Evolutionary conservation across 805 yeast genomes (phyloP), one percentile per base, ranked within the genome.

Genomic region (Suhomyces emberorum): DNA sequence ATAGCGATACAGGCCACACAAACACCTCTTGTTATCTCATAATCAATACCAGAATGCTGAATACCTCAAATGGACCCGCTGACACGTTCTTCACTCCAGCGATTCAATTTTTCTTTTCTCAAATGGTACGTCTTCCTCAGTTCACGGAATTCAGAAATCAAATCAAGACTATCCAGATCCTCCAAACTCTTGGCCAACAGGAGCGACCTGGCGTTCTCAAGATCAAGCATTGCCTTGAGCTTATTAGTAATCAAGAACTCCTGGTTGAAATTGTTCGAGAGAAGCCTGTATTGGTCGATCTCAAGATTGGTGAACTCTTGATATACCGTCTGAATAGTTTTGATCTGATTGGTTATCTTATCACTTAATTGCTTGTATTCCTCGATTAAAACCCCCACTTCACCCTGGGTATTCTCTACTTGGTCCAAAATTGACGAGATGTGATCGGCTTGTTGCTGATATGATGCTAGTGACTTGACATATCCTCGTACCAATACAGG

Each of bases 71-170:
- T 21, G 9, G 40, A 41, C n/a, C 74, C 72, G 21, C 65, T 55
- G 0, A 67, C 70, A 21, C 74, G 44, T 39, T 68, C 72, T 39
- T 68, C 74, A 20, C 62, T 52, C 72, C 72, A 68, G 24, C 74
- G 40, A 41, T 63, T 52, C 38, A 65, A 42, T 46, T 65, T 66
- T 43, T 68, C 72, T 30, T 44, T 48, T 21, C 65, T 48, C 15
- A 55, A 42, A 46, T 68, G 72, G 42, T 63, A 66, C 30, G 25
- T 21, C 39, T 51, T 55, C 22, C 70, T 41, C 15, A 46, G 34
- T 17, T 44, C 44, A 24, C 54, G 43, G 40, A 59, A 61, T 11
- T 43, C 38, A 3, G 35, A 41, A 2, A 58, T 48, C 47, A 9
- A 28, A 22, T 51, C 51, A 32, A 56, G 57, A 1, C 46, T 44